Evolutionary conservation across 805 yeast species (phyloP).

Genomic region (Saturnispora hagleri): DNA sequence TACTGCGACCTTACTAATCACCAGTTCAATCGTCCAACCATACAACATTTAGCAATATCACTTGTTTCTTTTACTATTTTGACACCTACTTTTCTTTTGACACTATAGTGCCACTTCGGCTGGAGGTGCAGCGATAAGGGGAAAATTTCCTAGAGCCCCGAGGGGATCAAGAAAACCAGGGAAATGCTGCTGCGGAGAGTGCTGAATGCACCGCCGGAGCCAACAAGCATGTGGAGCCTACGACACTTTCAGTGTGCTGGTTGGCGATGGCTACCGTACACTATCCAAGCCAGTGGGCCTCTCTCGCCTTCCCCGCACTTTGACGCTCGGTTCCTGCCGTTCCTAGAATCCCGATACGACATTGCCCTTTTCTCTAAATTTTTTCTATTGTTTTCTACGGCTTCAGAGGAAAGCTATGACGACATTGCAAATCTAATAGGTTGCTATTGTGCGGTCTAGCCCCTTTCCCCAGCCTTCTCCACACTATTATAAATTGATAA

Average conservation of each 20-base stretch:
- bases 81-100: too few species aligned
- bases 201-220: too few species aligned
- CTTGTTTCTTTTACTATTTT: background rate
- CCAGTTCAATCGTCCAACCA: too few species aligned
- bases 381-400: background rate
- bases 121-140: background rate
- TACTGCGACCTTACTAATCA: too few species aligned
- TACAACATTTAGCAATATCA: background rate
- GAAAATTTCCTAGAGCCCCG: too few species aligned
- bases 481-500: background rate
- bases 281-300: too few species aligned
- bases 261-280: too few species aligned
- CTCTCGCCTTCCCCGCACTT: background rate
- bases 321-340: background rate
- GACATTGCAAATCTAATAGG: background rate
- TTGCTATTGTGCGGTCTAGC: background rate
- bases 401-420: background rate
- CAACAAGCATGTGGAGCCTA: too few species aligned
- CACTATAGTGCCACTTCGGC: background rate
- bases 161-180: too few species aligned
- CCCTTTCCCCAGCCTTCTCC: background rate
- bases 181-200: too few species aligned
- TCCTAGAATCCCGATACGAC: background rate
- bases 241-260: too few species aligned
- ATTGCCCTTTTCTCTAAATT: background rate